A percentile compares a stretch with the other conserved stretches of the same genome.
Conservation (phyloP, 306 rosid species). For the Prinsepia uniflora region DNA sequence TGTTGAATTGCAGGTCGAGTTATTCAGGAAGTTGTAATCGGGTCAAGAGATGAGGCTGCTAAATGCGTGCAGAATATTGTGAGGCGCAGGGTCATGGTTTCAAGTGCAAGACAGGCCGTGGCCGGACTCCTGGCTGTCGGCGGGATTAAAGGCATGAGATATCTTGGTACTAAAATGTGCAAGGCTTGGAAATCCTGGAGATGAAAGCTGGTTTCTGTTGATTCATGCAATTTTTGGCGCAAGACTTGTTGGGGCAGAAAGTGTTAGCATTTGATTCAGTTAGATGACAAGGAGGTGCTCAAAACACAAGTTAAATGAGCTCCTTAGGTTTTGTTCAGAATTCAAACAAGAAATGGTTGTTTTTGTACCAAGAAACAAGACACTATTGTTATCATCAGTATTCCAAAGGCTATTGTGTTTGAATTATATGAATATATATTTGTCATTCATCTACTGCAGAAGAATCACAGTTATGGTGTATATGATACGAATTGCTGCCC, state of each 20-base stretch:
- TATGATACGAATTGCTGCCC: too few species aligned
- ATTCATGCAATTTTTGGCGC: not conserved
- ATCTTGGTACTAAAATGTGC: conserved; percentile 56
- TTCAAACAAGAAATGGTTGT: not conserved
- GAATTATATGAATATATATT: too few species aligned
- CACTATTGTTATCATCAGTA: not conserved
- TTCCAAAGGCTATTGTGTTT: too few species aligned
- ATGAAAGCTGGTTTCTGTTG: conserved; percentile 5
- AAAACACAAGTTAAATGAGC: not conserved
- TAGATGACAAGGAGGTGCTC: not conserved
- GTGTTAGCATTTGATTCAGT: not conserved
- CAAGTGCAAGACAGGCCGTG: conserved; percentile 86
- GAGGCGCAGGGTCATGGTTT: conserved; percentile 69
- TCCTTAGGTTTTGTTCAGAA: not conserved
- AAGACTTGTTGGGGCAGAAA: not conserved
- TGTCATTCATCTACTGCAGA: too few species aligned
- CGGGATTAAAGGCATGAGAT: conserved; percentile 58
- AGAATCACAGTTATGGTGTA: too few species aligned
- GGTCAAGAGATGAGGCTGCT: conserved; percentile 66
- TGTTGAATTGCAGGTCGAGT: conserved; percentile 47
- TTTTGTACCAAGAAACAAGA: not conserved
- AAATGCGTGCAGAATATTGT: conserved; percentile 63
- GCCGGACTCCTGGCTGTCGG: conserved; percentile 77
- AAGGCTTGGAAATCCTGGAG: conserved; percentile 85
- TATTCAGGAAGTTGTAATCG: conserved; percentile 32